phyloP scores from a whole-genome alignment of 352 stramenopile genomes.

The Globisporangium lucens region DNA sequence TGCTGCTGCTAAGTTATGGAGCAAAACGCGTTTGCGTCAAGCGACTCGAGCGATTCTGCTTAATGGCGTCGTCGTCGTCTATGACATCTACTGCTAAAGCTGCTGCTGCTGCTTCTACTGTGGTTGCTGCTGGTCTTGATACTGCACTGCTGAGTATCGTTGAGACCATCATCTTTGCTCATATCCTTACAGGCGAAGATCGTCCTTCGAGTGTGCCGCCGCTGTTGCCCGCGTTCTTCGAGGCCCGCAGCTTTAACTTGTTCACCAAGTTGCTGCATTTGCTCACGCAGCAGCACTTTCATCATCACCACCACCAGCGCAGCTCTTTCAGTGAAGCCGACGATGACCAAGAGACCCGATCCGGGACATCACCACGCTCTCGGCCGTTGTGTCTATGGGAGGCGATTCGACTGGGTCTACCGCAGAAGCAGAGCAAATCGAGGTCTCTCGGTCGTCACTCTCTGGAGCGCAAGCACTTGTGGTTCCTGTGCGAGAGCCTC shows the following conservation, averaged over 20 bases:
- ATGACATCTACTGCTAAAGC: neutral
- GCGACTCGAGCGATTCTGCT: conserved; percentile 20
- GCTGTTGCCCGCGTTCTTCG: conserved; percentile 11
- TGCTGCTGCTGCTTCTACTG: neutral
- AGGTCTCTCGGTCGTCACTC: neutral
- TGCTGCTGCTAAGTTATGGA: conserved; percentile 24
- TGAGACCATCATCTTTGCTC: neutral
- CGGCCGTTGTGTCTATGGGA: neutral
- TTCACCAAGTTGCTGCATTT: neutral
- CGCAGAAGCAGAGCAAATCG: neutral
- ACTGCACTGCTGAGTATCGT: neutral
- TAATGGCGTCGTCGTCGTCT: neutral
- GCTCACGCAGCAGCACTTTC: neutral
- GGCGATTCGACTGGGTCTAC: neutral
- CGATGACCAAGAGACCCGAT: neutral
- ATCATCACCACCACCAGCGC: neutral
- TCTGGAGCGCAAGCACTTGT: conserved; percentile 28
- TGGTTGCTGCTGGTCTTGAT: neutral
- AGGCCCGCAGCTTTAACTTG: conserved; percentile 6
- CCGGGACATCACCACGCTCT: no score
- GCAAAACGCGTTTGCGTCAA: conserved; percentile 14
- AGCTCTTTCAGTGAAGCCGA: neutral
- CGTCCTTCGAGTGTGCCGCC: neutral
- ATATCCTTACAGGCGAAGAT: neutral
- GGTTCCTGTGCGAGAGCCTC: conserved; percentile 18